phyloP scores from a whole-genome alignment of 2,329 filamentous ascomycete genomes.

The Acrodontium crateriforme region DNA sequence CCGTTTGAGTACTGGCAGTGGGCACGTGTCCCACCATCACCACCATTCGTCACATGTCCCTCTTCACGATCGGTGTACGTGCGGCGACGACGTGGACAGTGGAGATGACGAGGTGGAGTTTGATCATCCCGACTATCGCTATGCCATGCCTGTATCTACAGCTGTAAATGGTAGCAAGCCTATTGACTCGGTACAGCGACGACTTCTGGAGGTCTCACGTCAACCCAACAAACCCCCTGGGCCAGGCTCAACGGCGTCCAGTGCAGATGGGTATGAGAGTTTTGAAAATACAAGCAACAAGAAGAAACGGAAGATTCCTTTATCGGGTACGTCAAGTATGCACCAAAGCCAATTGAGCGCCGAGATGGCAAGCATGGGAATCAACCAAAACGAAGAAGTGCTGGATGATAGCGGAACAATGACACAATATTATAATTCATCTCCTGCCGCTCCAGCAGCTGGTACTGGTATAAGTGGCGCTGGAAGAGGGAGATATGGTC shows the following conservation, averaged over 20 bases:
- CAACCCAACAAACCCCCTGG: constrained; percentile 9
- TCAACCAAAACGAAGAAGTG: constrained; percentile 27
- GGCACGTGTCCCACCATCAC: constrained; percentile 32
- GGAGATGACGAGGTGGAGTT: constrained; percentile 44
- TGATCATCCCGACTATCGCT: constrained; percentile 26
- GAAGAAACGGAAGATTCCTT: constrained; percentile 96
- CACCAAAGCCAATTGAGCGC: constrained; percentile 46
- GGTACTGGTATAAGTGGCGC: constrained; percentile 68
- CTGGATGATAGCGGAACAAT: constrained; percentile 24
- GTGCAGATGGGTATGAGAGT: constrained; percentile 81
- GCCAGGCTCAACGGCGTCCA: constrained; percentile 48
- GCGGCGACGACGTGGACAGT: constrained; percentile 41
- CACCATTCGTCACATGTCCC: constrained; percentile 27
- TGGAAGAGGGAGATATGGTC: constrained; percentile 71
- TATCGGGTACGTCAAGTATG: constrained; percentile 56
- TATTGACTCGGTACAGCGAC: constrained; percentile 20
- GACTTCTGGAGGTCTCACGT: constrained; percentile 23
- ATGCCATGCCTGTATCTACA: constrained; percentile 21
- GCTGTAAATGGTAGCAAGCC: constrained; percentile 15
- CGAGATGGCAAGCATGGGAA: constrained; percentile 51
- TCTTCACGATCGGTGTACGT: constrained; percentile 27
- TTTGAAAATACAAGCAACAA: constrained; percentile 99
- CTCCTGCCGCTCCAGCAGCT: constrained; percentile 36
- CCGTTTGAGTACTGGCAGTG: constrained; percentile 11
- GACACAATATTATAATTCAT: constrained; percentile 41